Conservation (phyloP, 257 asterid species). For the Solanum etuberosum region DNA sequence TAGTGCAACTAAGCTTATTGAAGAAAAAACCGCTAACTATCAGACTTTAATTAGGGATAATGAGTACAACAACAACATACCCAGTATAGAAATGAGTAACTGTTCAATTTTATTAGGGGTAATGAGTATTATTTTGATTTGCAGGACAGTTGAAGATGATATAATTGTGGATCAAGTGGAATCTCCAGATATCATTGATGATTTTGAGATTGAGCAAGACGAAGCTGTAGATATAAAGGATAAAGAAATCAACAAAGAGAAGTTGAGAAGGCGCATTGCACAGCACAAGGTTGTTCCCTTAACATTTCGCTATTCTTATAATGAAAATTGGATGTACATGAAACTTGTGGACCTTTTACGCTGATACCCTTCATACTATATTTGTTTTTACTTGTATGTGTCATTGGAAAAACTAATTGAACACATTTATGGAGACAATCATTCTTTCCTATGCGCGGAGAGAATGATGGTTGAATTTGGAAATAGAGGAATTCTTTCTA, state of each 20-base stretch:
- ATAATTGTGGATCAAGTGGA: slow-evolving; percentile 71
- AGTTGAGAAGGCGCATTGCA: slow-evolving; percentile 67
- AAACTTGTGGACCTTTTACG: neutral
- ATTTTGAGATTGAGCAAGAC: slow-evolving; percentile 80
- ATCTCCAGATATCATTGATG: slow-evolving; percentile 80
- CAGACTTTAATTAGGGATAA: neutral
- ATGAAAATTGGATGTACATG: neutral
- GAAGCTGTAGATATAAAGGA: slow-evolving; percentile 80
- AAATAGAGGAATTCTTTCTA: neutral
- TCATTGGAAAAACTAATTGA: neutral
- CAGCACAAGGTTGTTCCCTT: slow-evolving; percentile 56
- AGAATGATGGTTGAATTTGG: neutral
- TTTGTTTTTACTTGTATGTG: neutral
- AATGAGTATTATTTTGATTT: slow-evolving; percentile 1
- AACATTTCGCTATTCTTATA: neutral
- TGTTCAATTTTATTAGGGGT: neutral
- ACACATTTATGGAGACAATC: neutral
- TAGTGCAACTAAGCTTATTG: neutral
- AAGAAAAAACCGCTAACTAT: neutral
- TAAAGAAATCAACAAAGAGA: slow-evolving; percentile 74
- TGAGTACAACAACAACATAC: neutral
- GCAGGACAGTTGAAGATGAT: slow-evolving; percentile 90
- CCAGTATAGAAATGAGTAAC: neutral
- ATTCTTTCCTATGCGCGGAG: neutral
- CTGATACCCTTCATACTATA: neutral